These are phyloP conservation scores for Malus hybrid DNA, from an alignment of 331 rosid genomes.

Conservation along the genomic window DNA sequence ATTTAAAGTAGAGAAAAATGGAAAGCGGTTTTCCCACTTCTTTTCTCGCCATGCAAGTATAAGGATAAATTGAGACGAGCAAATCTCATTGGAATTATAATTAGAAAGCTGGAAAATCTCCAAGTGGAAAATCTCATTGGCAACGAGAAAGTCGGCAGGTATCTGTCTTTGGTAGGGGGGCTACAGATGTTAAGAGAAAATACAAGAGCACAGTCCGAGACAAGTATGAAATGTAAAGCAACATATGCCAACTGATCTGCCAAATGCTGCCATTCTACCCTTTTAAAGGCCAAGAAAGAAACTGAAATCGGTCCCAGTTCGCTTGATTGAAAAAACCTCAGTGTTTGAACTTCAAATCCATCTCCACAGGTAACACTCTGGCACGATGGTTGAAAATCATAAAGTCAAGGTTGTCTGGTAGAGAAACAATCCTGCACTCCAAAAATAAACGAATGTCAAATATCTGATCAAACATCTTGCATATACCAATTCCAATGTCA, in stretches of 20 bases:
- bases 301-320: background rate
- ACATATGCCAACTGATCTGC: background rate
- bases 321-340: conserved; percentile 21
- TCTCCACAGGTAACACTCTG: conserved; percentile 44
- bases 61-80: background rate
- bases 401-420: conserved; percentile 71
- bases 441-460: conserved; percentile 15
- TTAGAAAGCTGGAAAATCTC: background rate
- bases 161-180: background rate
- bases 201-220: conserved; percentile 3
- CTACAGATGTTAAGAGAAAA: background rate
- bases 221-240: background rate
- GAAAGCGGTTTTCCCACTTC: too few relatives aligned
- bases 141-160: background rate
- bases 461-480: background rate
- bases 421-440: conserved; percentile 63
- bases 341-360: conserved; percentile 56
- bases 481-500: background rate
- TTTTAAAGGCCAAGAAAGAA: background rate
- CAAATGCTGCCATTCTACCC: background rate
- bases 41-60: too few relatives aligned
- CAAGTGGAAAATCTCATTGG: background rate
- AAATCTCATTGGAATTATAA: background rate
- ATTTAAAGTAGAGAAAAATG: too few relatives aligned
- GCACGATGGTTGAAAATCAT: conserved; percentile 88